Base-by-base conservation (phyloP, 169 alveolate genomes). In the Eimeria acervulina region DNA sequence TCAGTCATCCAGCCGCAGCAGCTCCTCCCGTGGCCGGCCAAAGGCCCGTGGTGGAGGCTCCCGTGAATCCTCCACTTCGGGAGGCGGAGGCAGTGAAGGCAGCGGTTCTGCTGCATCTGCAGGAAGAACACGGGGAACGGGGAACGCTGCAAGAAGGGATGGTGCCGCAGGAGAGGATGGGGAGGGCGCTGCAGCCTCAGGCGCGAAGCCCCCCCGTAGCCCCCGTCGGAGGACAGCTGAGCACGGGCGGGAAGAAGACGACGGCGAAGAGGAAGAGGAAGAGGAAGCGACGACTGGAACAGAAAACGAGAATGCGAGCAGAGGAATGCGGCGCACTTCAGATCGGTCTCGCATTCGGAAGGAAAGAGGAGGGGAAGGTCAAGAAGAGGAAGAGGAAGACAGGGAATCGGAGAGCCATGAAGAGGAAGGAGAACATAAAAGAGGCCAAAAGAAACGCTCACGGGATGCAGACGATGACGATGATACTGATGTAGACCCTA, bases 181-280 rank as follows among this genome's bases (percentile, higher is more conserved):
- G 28, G 44, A 31, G 68, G 47, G 8, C 66, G 28, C 42, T 28
- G 28, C 12, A 17, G 44, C 72, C 38, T n/a, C 44, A 33, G 38
- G 59, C 33, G 19, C 61, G 1, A 38, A 21, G 8, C 61, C 63
- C 6, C 47, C 68, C 13, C 61, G 68, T 28, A 81, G 90, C 90
- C 68, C 90, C 28, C 90, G 90, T 7, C 38, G 90, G 72, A 68
- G 59, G n/a, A 44, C 90, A 40, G 68, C 36, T 26, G 72, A 81
- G 17, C 23, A 12, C 63, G 23, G 28, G 3, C 40, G n/a, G 28
- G 47, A 81, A 19, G 44, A 6, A 28, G 66, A 81, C 33, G 28
- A 23, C 13, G 33, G 44, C 15, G 90, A 81, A 15, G 90, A 47
- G 26, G 68, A 40, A 31, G 51, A 81, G 40, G 70, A 42, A 0